A percentile compares a stretch with the other conserved stretches of the same genome.
These are phyloP conservation scores for Fusarium avenaceum DNA, from an alignment of 2,329 filamentous ascomycete genomes.

Conservation along the genomic window DNA sequence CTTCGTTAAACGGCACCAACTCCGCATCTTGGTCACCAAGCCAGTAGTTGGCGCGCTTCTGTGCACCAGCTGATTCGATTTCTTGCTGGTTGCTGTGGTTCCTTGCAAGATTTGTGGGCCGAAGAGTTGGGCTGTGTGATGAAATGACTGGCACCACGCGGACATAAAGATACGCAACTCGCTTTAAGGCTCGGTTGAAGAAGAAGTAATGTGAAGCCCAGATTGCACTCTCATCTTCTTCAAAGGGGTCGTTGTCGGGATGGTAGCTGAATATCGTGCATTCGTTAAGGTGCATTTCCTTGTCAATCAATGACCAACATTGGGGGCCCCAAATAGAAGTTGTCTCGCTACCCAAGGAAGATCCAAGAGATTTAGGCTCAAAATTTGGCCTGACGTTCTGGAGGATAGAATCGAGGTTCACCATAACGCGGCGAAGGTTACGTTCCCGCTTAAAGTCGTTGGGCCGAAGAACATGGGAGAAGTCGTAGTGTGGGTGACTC, in stretches of 20 bases:
- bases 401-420: slow-evolving; percentile 87
- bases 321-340: slow-evolving; percentile 83
- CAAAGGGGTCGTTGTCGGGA: slow-evolving; percentile 90
- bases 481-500: slow-evolving; percentile 92
- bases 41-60: slow-evolving; percentile 90
- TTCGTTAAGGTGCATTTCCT: slow-evolving; percentile 91
- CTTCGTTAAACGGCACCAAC: slow-evolving; percentile 59
- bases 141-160: slow-evolving; percentile 86
- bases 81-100: slow-evolving; percentile 46
- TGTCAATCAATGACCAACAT: slow-evolving; percentile 93
- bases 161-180: slow-evolving; percentile 93
- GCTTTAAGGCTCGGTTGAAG: slow-evolving; percentile 92
- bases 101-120: slow-evolving; percentile 52
- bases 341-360: slow-evolving; percentile 60
- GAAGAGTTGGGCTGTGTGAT: slow-evolving; percentile 68
- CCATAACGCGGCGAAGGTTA: slow-evolving; percentile 84
- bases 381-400: slow-evolving; percentile 83
- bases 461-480: slow-evolving; percentile 90
- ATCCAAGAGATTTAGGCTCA: slow-evolving; percentile 60
- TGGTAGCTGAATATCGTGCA: slow-evolving; percentile 92
- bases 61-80: slow-evolving; percentile 54
- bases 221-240: slow-evolving; percentile 91
- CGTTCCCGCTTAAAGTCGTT: slow-evolving; percentile 90
- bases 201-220: slow-evolving; percentile 98
- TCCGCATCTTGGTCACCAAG: slow-evolving; percentile 76